Percentiles rank a stretch among this genome's conserved stretches.
Conservation (phyloP, 2,329 filamentous ascomycete genomes). For the Periconia digitata region DNA sequence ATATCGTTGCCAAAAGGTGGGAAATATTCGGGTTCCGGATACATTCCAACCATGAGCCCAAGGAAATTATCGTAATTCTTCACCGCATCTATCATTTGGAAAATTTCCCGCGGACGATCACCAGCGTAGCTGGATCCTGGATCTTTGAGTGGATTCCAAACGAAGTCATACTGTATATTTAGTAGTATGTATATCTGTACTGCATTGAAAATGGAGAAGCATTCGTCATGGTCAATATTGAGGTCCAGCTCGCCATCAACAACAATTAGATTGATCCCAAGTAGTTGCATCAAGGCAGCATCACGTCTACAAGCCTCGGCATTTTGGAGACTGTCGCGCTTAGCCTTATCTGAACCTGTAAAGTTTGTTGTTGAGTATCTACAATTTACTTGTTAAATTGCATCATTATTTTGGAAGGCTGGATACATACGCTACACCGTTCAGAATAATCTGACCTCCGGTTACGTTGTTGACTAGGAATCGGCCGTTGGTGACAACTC, state of each 20-base stretch:
- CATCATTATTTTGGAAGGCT: not conserved
- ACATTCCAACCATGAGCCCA: slow-evolving; percentile 8
- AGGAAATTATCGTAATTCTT: slow-evolving; percentile 19
- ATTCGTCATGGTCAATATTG: slow-evolving; percentile 12
- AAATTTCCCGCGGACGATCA: slow-evolving; percentile 7
- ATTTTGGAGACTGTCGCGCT: slow-evolving; percentile 12
- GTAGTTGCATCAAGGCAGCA: slow-evolving; percentile 13
- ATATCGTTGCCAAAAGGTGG: not conserved
- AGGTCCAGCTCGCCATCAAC: slow-evolving; percentile 6
- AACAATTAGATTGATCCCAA: slow-evolving; percentile 16
- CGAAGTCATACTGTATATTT: slow-evolving; percentile 5
- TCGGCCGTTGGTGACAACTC: slow-evolving; percentile 4
- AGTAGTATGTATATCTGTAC: slow-evolving; percentile 13
- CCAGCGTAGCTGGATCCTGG: slow-evolving; percentile 4
- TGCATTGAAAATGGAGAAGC: slow-evolving; percentile 17
- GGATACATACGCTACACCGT: slow-evolving; percentile 8
- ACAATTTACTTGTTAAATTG: slow-evolving; percentile 14
- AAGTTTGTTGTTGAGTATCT: slow-evolving; percentile 17
- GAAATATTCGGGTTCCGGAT: not conserved
- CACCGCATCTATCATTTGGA: slow-evolving; percentile 12
- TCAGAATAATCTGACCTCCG: slow-evolving; percentile 9
- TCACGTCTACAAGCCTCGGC: slow-evolving; percentile 14
- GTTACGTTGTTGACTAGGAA: slow-evolving; percentile 12
- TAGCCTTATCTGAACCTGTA: slow-evolving; percentile 9
- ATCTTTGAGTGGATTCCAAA: slow-evolving; percentile 1